These are phyloP conservation scores for Neurospora tetraspora DNA, from an alignment of 495 filamentous ascomycete species.

Conservation along the genomic window DNA sequence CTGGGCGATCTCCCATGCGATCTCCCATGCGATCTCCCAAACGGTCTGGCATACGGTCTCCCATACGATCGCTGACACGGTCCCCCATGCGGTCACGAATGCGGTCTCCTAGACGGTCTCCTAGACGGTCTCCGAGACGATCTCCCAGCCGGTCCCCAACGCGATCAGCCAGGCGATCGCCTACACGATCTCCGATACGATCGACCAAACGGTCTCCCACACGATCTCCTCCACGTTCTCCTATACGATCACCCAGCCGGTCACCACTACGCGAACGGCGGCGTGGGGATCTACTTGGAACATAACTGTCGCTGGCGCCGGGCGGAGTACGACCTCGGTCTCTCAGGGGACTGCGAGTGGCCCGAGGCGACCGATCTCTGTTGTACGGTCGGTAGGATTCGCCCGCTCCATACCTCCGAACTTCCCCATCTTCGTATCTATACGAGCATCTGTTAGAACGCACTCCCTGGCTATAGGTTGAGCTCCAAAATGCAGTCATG, in stretches of 20 bases:
- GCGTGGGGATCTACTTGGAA: slow-evolving; percentile 25
- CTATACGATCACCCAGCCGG: slow-evolving; percentile 7
- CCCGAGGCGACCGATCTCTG: slow-evolving; percentile 34
- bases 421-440: slow-evolving; percentile 46
- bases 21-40: background rate
- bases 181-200: slow-evolving; percentile 24
- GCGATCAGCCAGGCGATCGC: slow-evolving; percentile 29
- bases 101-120: background rate
- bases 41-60: background rate
- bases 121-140: background rate
- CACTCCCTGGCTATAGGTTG: background rate
- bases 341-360: slow-evolving; percentile 31
- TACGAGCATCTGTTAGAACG: background rate
- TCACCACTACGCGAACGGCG: slow-evolving; percentile 23
- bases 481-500: background rate
- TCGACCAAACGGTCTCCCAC: slow-evolving; percentile 8
- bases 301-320: slow-evolving; percentile 24
- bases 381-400: slow-evolving; percentile 46
- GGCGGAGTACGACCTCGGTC: slow-evolving; percentile 26
- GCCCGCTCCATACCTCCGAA: slow-evolving; percentile 44
- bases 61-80: background rate
- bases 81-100: background rate
- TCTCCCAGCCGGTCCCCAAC: slow-evolving; percentile 16
- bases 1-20: slow-evolving; percentile 10
- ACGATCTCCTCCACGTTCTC: slow-evolving; percentile 14